Conservation (phyloP, 2,329 filamentous ascomycete genomes). For the Dothiorella sarmentorum region DNA sequence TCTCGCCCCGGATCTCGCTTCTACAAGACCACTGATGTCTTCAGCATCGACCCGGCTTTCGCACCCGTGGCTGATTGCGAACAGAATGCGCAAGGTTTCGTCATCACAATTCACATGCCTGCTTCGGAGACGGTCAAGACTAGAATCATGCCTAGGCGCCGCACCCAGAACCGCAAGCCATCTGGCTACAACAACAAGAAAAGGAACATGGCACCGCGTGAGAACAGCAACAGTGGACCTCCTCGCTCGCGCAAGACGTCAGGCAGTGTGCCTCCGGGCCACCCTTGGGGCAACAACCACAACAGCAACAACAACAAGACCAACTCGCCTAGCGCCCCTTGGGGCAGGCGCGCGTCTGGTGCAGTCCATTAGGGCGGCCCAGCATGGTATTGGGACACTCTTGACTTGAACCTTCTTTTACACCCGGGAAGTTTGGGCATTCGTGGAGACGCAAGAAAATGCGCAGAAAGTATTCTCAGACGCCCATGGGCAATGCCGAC, state of each 20-base stretch:
- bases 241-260: constrained; percentile 7
- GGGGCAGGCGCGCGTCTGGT: constrained; percentile 9
- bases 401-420: neutral
- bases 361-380: constrained; percentile 2
- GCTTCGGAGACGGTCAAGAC: constrained; percentile 7
- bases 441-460: too few relatives aligned
- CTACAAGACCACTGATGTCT: constrained; percentile 13
- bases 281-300: constrained; percentile 13
- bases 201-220: constrained; percentile 1
- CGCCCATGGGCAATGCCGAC: neutral
- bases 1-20: constrained; percentile 11
- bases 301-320: constrained; percentile 9
- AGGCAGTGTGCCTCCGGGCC: constrained; percentile 3
- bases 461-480: too few relatives aligned
- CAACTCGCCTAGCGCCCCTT: constrained; percentile 7
- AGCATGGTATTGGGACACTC: neutral
- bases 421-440: too few relatives aligned
- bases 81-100: constrained; percentile 6
- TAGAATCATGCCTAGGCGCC: neutral
- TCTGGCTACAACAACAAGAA: constrained; percentile 15
- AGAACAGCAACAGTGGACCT: constrained; percentile 13
- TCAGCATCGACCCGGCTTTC: constrained; percentile 2
- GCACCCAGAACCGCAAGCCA: constrained; percentile 4
- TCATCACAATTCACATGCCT: constrained; percentile 8
- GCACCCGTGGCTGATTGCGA: neutral